These are phyloP conservation scores for Fusarium sambucinum DNA, from an alignment of 2,329 filamentous ascomycete species.

Conservation along the genomic window DNA sequence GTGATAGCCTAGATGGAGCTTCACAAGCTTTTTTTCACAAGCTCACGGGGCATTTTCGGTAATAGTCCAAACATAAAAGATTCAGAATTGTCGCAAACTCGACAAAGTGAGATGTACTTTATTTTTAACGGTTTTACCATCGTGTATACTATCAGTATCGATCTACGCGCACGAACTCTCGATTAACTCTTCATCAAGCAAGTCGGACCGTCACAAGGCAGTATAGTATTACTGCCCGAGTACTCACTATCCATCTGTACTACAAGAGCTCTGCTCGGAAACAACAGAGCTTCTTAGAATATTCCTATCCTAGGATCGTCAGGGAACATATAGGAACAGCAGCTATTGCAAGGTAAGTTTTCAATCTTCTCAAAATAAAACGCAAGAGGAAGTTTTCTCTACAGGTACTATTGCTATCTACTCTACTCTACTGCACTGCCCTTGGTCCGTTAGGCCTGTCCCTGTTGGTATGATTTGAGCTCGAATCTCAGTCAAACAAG, in stretches of 20 bases:
- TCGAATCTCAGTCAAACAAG: constrained; percentile 28
- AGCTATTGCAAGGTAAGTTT: constrained; percentile 22
- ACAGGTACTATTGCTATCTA: neutral
- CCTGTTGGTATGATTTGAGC: constrained; percentile 31
- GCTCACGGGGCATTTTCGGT: constrained; percentile 35
- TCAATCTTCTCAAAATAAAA: constrained; percentile 19
- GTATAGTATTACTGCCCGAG: constrained; percentile 1
- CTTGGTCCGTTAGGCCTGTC: constrained; percentile 46
- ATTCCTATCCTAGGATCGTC: constrained; percentile 14
- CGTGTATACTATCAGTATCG: neutral
- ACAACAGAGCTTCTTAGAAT: constrained; percentile 8
- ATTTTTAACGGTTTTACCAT: constrained; percentile 13
- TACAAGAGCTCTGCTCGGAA: constrained; percentile 7
- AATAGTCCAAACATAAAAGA: constrained; percentile 37
- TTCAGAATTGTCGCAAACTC: constrained; percentile 17
- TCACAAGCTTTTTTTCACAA: constrained; percentile 45
- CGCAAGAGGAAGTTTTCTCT: constrained; percentile 23
- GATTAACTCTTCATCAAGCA: constrained; percentile 8
- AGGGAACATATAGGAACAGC: constrained; percentile 21
- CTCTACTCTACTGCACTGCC: constrained; percentile 16
- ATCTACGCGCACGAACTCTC: constrained; percentile 8
- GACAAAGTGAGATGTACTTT: constrained; percentile 20
- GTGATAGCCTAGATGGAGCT: constrained; percentile 19
- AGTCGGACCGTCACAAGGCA: constrained; percentile 4
- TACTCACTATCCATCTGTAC: neutral